phyloP scores from a whole-genome alignment of 2,329 filamentous ascomycete species.

The Aspergillus sp. region DNA sequence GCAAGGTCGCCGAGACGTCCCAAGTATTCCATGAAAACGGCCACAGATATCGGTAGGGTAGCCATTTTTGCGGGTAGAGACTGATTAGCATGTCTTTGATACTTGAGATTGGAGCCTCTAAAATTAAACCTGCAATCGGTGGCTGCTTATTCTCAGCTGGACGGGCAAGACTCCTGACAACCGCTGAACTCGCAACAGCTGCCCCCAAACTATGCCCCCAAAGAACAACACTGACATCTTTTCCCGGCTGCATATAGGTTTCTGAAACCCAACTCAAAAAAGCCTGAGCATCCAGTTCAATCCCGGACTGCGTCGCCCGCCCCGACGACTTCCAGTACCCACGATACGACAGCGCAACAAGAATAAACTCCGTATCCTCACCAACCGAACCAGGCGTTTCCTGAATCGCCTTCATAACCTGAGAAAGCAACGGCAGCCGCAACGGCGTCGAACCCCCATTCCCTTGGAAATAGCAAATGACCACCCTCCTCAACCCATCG shows the following conservation, averaged over 20 bases:
- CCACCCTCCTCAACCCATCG: constrained; percentile 9
- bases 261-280: constrained; percentile 62
- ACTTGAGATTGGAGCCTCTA: constrained; percentile 76
- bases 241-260: constrained; percentile 28
- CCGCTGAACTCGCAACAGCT: constrained; percentile 66
- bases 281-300: constrained; percentile 67
- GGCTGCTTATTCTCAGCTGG: not conserved
- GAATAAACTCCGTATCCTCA: constrained; percentile 28
- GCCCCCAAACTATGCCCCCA: constrained; percentile 80
- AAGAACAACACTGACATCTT: constrained; percentile 51
- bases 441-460: constrained; percentile 35
- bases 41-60: constrained; percentile 73
- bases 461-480: constrained; percentile 36
- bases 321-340: constrained; percentile 79
- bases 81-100: constrained; percentile 69
- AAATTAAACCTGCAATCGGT: constrained; percentile 53
- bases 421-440: constrained; percentile 45
- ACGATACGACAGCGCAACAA: constrained; percentile 59
- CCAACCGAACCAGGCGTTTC: not conserved
- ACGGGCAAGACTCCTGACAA: constrained; percentile 43
- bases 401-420: constrained; percentile 37
- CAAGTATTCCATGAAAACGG: constrained; percentile 68
- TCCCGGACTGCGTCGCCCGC: constrained; percentile 67
- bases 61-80: constrained; percentile 75
- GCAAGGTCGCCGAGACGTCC: constrained; percentile 47